Conservation (phyloP, 2,329 filamentous ascomycete species). For the Aspergillus brasiliensis region DNA sequence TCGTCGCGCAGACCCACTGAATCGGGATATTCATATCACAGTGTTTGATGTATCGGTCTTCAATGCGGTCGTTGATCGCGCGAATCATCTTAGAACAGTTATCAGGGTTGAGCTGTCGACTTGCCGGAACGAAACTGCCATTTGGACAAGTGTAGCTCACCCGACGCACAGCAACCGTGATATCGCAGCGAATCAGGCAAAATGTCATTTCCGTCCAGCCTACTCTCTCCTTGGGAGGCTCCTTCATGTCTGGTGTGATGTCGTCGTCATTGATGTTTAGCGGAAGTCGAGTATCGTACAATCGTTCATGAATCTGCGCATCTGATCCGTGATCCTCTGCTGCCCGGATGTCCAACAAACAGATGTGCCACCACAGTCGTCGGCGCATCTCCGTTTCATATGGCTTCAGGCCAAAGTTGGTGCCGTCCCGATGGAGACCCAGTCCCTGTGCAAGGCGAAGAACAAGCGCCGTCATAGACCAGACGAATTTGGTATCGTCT, state of each 20-base stretch:
- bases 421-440: slow-evolving; percentile 56
- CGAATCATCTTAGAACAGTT: slow-evolving; percentile 52
- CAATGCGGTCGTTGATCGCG: slow-evolving; percentile 56
- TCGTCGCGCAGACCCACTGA: slow-evolving; percentile 69
- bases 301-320: slow-evolving; percentile 44
- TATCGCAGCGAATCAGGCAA: slow-evolving; percentile 56
- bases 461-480: slow-evolving; percentile 46
- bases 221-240: slow-evolving; percentile 51
- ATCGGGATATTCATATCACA: slow-evolving; percentile 56
- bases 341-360: slow-evolving; percentile 50
- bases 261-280: slow-evolving; percentile 57
- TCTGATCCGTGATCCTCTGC: slow-evolving; percentile 55
- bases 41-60: slow-evolving; percentile 58
- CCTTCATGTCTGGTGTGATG: slow-evolving; percentile 51
- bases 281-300: slow-evolving; percentile 52
- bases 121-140: slow-evolving; percentile 20
- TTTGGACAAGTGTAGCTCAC: slow-evolving; percentile 41
- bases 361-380: slow-evolving; percentile 55
- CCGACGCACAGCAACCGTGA: slow-evolving; percentile 47
- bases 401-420: slow-evolving; percentile 48
- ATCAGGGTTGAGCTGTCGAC: slow-evolving; percentile 26
- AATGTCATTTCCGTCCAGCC: slow-evolving; percentile 59
- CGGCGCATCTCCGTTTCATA: slow-evolving; percentile 57
- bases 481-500: slow-evolving; percentile 46
- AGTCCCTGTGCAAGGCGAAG: slow-evolving; percentile 48